Base-by-base conservation (phyloP, 257 asterid species). In the Misopates orontium region DNA sequence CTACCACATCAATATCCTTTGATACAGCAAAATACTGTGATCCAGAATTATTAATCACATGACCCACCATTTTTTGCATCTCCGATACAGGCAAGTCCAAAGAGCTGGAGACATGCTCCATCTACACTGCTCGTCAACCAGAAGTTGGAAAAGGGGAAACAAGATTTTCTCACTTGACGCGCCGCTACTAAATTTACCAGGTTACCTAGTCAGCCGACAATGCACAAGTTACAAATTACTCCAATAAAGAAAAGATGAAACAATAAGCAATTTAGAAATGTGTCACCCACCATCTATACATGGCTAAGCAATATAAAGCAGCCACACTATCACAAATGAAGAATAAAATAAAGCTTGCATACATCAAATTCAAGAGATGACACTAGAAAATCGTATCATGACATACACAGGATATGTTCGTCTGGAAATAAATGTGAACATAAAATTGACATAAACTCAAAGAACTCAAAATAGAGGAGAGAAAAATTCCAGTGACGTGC, bases 71-170 rank as follows among this genome's bases (percentile, higher is more conserved):
- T 68, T 69, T 75, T 56, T 80, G 80, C 84, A 79, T 68, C 55
- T 74, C 82, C 19, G 88, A 74, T 44, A 71, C 68, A 14, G 85
- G 74, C 68, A 83, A 74, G 66, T 81, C 77, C 40, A 80, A 44
- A 65, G 79, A 68, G 54, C 66, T 76, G 54, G 96, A 73, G 61
- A 71, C 70, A 48, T 80, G 81, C 74, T 84, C 97, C 91, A 87
- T 83, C 73, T 75, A 78, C 67, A 60, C 76, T 78, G 78, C 70
- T 71, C 78, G 83, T 66, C 81, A 56, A 74, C 63, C 80, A 51
- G 78, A 66, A 22, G 71, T 71, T 15, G 80, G 80, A 75, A 76
- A 82, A 64, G 75, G 77, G 4, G 87, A 75, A 69, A 77, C 78
- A 73, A 79, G 77, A 67, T 79, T 67, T 79, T 80, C 40, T 73